Conservation (phyloP, 768 basidiomycete genomes). For the Phlegmacium glaucopus region DNA sequence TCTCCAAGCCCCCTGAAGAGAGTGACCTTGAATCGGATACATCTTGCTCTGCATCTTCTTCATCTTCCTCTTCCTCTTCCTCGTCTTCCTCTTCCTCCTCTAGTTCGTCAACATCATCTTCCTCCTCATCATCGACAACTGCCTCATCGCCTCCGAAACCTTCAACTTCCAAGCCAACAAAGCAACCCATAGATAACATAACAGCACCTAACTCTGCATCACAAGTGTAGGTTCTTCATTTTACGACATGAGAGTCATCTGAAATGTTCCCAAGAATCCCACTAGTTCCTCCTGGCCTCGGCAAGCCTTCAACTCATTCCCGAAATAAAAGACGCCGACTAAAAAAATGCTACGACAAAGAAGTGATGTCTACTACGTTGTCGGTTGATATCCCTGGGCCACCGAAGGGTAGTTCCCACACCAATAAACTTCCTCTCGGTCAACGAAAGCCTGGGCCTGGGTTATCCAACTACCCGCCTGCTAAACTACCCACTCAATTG, state of each 20-base stretch:
- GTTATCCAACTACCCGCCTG: constrained; percentile 41
- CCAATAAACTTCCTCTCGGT: constrained; percentile 50
- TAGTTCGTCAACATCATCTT: constrained; percentile 12
- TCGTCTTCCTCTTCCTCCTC: constrained; percentile 19
- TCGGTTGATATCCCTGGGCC: too few species aligned
- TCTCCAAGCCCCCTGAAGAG: constrained; percentile 1
- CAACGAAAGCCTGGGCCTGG: constrained; percentile 40
- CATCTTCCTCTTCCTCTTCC: constrained; percentile 22
- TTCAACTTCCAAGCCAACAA: constrained; percentile 15
- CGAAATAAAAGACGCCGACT: not conserved
- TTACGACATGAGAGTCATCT: not conserved
- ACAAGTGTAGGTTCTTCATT: not conserved
- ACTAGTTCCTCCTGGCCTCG: not conserved
- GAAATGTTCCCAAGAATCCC: not conserved
- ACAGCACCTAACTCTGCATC: constrained; percentile 5
- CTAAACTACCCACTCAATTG: constrained; percentile 2
- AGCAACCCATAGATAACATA: constrained; percentile 10
- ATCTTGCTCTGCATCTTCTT: constrained; percentile 22
- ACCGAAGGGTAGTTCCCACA: not conserved
- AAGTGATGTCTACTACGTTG: not conserved
- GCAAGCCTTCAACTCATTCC: not conserved
- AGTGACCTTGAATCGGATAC: constrained; percentile 15
- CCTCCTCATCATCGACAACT: constrained; percentile 10
- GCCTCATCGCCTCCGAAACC: constrained; percentile 22
- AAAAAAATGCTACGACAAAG: not conserved